A percentile compares a stretch with the other conserved stretches of the same genome.
phyloP scores from a whole-genome alignment of 2,329 filamentous ascomycete genomes.

The Epichloe sibirici region DNA sequence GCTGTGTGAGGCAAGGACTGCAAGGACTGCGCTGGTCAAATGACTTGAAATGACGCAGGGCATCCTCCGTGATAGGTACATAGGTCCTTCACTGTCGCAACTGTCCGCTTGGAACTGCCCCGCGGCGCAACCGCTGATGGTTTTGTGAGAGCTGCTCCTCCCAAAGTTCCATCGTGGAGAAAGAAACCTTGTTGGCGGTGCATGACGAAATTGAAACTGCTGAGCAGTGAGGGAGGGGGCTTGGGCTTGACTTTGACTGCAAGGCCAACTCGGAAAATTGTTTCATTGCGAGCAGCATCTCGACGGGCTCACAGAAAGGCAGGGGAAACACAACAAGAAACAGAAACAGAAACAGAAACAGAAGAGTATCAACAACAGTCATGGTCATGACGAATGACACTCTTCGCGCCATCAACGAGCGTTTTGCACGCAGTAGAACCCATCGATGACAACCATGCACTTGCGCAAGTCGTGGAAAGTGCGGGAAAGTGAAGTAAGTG shows the following conservation, averaged over 20 bases:
- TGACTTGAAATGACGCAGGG: constrained; percentile 1
- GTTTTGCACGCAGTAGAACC: neutral
- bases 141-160: neutral
- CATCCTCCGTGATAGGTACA: neutral
- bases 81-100: too few relatives aligned
- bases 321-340: neutral
- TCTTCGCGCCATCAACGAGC: neutral
- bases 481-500: neutral
- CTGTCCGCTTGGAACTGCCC: neutral
- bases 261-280: neutral
- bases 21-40: neutral
- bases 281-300: neutral
- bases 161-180: neutral
- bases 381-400: neutral
- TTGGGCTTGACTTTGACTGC: too few relatives aligned
- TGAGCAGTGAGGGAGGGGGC: neutral
- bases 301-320: neutral
- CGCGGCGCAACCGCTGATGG: neutral
- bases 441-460: neutral
- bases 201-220: neutral
- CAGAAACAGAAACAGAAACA: neutral
- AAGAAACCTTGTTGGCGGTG: neutral
- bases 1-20: neutral
- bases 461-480: neutral
- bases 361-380: neutral